Evolutionary conservation across 1,284 basidiomycete genomes (phyloP).

Genomic region (Pascua sp.): DNA sequence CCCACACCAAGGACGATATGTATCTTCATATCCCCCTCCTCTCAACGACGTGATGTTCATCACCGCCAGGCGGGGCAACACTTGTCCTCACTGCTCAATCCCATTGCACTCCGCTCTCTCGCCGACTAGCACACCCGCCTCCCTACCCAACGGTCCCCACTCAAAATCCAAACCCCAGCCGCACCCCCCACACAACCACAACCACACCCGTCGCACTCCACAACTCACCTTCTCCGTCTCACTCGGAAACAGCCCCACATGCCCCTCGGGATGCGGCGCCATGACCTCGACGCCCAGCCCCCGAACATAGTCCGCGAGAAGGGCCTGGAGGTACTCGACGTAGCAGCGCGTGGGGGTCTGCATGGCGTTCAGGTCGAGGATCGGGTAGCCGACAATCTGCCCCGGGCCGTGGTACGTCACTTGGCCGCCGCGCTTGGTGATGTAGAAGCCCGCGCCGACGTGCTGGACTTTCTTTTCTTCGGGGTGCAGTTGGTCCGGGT

Average conservation of each 20-base stretch:
- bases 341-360: constrained; percentile 53
- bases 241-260: constrained; percentile 49
- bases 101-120: too few relatives aligned
- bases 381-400: constrained; percentile 92
- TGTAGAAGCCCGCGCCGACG: constrained; percentile 82
- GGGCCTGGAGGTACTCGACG: constrained; percentile 51
- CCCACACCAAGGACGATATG: too few relatives aligned
- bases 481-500: constrained; percentile 56
- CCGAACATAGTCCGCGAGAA: constrained; percentile 42
- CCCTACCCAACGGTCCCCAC: too few relatives aligned
- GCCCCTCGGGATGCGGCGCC: constrained; percentile 51
- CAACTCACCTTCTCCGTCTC: constrained; percentile 43
- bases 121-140: too few relatives aligned
- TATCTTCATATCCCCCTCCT: too few relatives aligned
- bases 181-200: neutral
- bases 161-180: too few relatives aligned
- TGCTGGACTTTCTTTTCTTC: constrained; percentile 66
- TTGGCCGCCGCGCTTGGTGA: constrained; percentile 82
- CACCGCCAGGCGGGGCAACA: too few relatives aligned
- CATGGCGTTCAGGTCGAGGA: constrained; percentile 71
- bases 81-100: too few relatives aligned
- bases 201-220: neutral
- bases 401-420: constrained; percentile 97
- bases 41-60: too few relatives aligned
- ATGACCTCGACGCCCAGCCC: constrained; percentile 30